Conservation (phyloP, 441 rosid genomes). For the Erysimum pusillum region DNA sequence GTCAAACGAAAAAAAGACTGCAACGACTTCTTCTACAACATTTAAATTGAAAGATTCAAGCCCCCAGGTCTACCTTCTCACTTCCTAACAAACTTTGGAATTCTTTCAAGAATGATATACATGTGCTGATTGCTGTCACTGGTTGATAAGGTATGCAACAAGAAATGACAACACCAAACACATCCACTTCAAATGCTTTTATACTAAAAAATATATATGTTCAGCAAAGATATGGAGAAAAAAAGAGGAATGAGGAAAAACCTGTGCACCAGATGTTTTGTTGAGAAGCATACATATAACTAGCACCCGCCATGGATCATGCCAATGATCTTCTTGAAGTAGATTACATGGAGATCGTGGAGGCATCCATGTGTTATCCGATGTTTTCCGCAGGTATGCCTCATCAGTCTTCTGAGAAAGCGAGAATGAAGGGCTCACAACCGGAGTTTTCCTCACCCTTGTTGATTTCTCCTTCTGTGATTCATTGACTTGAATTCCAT, state of each 20-base stretch:
- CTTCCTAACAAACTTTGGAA: constrained; percentile 1
- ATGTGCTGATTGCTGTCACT: neutral
- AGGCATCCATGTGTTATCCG: constrained; percentile 67
- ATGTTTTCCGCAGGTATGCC: constrained; percentile 62
- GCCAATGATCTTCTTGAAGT: constrained; percentile 71
- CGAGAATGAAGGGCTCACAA: constrained; percentile 43
- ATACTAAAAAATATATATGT: too few relatives aligned
- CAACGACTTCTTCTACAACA: constrained; percentile 18
- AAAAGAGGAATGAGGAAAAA: constrained; percentile 35
- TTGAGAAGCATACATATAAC: constrained; percentile 88
- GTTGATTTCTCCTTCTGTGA: constrained; percentile 20
- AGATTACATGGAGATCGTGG: constrained; percentile 63
- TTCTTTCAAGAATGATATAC: constrained; percentile 2
- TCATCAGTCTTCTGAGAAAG: constrained; percentile 57
- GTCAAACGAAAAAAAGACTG: neutral
- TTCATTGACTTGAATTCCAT: constrained; percentile 21
- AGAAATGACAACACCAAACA: constrained; percentile 1
- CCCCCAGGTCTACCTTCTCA: constrained; percentile 1
- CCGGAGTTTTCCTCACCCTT: constrained; percentile 40
- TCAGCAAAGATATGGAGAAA: neutral
- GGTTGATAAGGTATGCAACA: constrained; percentile 1
- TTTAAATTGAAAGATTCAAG: constrained; percentile 1
- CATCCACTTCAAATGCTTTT: constrained; percentile 3
- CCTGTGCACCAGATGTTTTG: constrained; percentile 71
- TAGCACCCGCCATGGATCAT: constrained; percentile 85